Conservation (phyloP, 148 eudicot genomes). For the Nepenthes gracilis region DNA sequence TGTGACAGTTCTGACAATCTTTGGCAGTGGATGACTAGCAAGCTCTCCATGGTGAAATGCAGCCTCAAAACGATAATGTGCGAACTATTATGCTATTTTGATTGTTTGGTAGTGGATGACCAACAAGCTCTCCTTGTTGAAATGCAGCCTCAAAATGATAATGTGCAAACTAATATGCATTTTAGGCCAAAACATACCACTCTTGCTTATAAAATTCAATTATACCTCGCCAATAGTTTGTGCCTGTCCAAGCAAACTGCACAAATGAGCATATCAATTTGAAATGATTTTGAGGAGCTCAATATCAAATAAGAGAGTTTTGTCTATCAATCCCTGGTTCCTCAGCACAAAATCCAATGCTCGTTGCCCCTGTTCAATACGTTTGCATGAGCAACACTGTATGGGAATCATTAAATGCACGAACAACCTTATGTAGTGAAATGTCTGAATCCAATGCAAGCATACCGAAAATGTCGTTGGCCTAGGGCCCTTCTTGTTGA, state of each 20-base stretch:
- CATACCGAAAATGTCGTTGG: slow-evolving; percentile 95
- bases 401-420: background rate
- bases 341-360: slow-evolving; percentile 86
- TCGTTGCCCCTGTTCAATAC: slow-evolving; percentile 63
- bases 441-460: background rate
- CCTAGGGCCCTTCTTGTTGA: slow-evolving; percentile 73
- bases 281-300: slow-evolving; percentile 83
- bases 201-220: no score
- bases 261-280: slow-evolving; percentile 17
- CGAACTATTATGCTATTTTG: no score
- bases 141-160: no score
- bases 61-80: no score
- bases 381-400: background rate
- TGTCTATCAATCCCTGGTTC: slow-evolving; percentile 93
- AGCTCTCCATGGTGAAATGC: no score
- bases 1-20: no score
- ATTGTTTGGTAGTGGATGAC: no score
- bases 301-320: slow-evolving; percentile 90
- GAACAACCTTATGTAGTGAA: background rate
- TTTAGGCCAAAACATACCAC: no score
- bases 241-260: slow-evolving; percentile 5
- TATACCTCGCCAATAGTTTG: background rate
- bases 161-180: no score
- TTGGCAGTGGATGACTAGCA: no score
- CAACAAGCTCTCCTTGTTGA: no score